Evolutionary conservation across 2,329 filamentous ascomycete species (phyloP), one percentile per base, ranked within the genome.

Genomic region (Pseudomassariella vexata): DNA sequence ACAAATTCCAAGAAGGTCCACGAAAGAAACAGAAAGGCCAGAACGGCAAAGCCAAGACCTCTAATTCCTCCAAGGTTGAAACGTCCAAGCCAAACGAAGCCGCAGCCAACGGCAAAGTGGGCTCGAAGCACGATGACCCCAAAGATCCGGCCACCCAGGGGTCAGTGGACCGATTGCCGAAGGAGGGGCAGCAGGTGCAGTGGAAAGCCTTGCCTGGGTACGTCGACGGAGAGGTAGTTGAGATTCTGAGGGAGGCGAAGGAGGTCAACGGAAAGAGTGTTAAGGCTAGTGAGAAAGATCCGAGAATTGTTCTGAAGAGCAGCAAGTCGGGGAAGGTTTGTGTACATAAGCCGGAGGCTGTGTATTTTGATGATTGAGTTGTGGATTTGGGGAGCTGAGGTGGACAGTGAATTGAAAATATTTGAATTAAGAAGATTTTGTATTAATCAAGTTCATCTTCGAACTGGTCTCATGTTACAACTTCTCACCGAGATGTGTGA

Each of bases 331-430:
- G 38, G 3, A 38, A 41, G 26, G 32, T 40, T 9, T 38, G 38
- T 15, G 37, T 42, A 9, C 42, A 35, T 8, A 38, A 38, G 25
- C 43, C 47, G 7, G 41, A 48, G 21, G 37, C 38, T 8, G 29
- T 39, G n/a, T 39, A 39, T 15, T 39, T 39, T 25, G 34, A 34
- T n/a, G 18, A 24, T 11, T 8, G 9, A 9, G 20, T 3, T 28
- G 8, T 16, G 4, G 16, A 10, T 10, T n/a, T n/a, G n/a, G n/a
- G n/a, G n/a, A n/a, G n/a, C n/a, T n/a, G n/a, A n/a, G n/a, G n/a
- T n/a, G n/a, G n/a, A n/a, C n/a, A n/a, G n/a, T n/a, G n/a, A n/a
- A n/a, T n/a, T n/a, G n/a, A n/a, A n/a, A n/a, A n/a, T n/a, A n/a
- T n/a, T n/a, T n/a, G n/a, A n/a, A n/a, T n/a, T n/a, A n/a, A n/a